phyloP scores from a whole-genome alignment of 441 rosid species.

The Bruguiera hainesii region DNA sequence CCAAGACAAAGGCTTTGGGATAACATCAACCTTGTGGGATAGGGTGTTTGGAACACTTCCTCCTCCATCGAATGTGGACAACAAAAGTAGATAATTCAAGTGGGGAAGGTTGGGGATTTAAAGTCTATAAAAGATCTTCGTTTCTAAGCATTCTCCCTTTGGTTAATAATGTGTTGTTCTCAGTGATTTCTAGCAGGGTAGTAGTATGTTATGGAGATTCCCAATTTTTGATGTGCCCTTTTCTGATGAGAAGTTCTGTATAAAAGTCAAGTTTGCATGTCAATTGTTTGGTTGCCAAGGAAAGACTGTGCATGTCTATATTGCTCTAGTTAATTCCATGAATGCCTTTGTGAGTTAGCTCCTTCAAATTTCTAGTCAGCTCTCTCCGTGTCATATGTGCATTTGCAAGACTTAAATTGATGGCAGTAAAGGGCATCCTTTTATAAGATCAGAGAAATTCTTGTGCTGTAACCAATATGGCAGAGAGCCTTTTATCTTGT shows the following conservation, averaged over 20 bases:
- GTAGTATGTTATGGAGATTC: conserved; percentile 3
- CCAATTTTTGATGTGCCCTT: conserved; percentile 14
- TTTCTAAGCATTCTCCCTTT: conserved; percentile 21
- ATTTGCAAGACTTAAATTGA: too few relatives aligned
- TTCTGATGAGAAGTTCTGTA: conserved; percentile 6
- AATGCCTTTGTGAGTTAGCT: background rate
- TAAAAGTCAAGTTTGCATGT: conserved; percentile 23
- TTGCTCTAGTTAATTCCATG: background rate
- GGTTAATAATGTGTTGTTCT: conserved; percentile 8
- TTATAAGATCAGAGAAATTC: too few relatives aligned
- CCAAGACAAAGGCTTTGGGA: conserved; percentile 89
- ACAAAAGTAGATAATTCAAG: conserved; percentile 40
- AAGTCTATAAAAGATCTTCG: background rate
- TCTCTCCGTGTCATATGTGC: too few relatives aligned
- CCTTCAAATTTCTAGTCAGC: background rate
- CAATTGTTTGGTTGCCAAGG: background rate
- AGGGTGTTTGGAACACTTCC: conserved; percentile 85
- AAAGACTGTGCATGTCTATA: background rate
- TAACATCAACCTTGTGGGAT: conserved; percentile 93
- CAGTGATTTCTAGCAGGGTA: conserved; percentile 6
- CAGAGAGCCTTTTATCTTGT: too few relatives aligned
- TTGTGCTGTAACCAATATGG: too few relatives aligned
- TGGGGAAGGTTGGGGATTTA: conserved; percentile 16
- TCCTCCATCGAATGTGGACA: conserved; percentile 47
- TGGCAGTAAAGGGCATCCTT: too few relatives aligned